phyloP scores from a whole-genome alignment of 768 basidiomycete species.

The Termitomyces sp. region DNA sequence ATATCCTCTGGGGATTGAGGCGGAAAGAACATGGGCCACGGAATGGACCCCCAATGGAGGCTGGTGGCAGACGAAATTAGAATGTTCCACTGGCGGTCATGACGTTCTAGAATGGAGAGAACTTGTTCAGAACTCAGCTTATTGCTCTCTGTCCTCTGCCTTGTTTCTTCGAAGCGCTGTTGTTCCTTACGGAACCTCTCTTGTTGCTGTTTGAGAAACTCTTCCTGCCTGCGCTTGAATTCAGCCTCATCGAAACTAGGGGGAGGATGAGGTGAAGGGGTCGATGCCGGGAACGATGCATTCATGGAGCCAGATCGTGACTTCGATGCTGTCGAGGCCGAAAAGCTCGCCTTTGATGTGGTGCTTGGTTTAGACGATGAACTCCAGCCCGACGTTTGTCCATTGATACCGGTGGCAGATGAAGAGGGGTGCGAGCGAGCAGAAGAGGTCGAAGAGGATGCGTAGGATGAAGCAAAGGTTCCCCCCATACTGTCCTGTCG shows the following conservation, averaged over 20 bases:
- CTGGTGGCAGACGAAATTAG: slow-evolving; percentile 31
- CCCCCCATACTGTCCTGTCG: slow-evolving; percentile 36
- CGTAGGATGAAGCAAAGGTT: slow-evolving; percentile 21
- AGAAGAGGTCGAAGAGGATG: slow-evolving; percentile 14
- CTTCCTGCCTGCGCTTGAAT: slow-evolving; percentile 60
- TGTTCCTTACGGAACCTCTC: slow-evolving; percentile 70
- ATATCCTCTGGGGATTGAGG: slow-evolving; percentile 60
- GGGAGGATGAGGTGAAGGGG: slow-evolving; percentile 16
- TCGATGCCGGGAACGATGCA: slow-evolving; percentile 20
- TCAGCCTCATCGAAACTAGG: slow-evolving; percentile 40
- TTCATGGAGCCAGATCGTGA: slow-evolving; percentile 29
- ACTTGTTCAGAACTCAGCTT: slow-evolving; percentile 56
- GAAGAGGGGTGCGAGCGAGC: slow-evolving; percentile 7
- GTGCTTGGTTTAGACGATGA: slow-evolving; percentile 24
- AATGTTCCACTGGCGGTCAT: slow-evolving; percentile 60
- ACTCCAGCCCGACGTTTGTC: slow-evolving; percentile 21
- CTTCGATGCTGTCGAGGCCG: slow-evolving; percentile 23
- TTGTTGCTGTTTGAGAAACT: slow-evolving; percentile 60
- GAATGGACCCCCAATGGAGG: slow-evolving; percentile 64
- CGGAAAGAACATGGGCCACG: slow-evolving; percentile 67
- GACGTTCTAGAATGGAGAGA: slow-evolving; percentile 49
- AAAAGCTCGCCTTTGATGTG: slow-evolving; percentile 12
- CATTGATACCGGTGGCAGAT: slow-evolving; percentile 19
- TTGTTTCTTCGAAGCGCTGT: slow-evolving; percentile 55
- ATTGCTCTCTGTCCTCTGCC: slow-evolving; percentile 43